A percentile compares a stretch with the other conserved stretches of the same genome.
phyloP scores from a whole-genome alignment of 306 rosid species.

The Acacia crassicarpa region DNA sequence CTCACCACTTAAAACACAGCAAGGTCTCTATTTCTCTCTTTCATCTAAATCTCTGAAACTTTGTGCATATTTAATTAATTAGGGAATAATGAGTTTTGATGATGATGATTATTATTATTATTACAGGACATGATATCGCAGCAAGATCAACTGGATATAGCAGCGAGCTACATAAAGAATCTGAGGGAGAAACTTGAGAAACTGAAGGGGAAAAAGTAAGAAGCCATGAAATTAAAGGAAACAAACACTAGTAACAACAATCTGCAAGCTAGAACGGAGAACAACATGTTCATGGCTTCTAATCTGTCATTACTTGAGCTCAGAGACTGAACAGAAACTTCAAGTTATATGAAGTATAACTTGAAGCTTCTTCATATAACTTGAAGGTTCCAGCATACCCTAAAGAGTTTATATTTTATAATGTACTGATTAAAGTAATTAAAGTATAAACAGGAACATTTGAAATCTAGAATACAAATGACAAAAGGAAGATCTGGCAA shows the following conservation, averaged over 20 bases:
- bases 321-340: no score
- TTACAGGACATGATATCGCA: constrained; percentile 48
- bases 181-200: constrained; percentile 53
- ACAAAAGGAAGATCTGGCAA: not conserved
- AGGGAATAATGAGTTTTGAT: no score
- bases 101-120: not conserved
- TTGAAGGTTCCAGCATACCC: no score
- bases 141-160: constrained; percentile 57
- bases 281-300: not conserved
- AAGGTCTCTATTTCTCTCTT: constrained; percentile 36
- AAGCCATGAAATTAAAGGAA: constrained; percentile 26
- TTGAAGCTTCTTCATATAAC: no score
- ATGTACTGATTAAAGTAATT: not conserved
- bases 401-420: not conserved
- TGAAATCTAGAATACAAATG: not conserved
- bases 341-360: no score
- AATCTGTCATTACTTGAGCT: constrained; percentile 51
- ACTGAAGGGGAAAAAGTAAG: constrained; percentile 49
- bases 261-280: not conserved
- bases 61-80: not conserved
- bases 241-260: not conserved
- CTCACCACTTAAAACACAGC: constrained; percentile 37
- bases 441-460: not conserved
- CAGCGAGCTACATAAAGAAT: constrained; percentile 49
- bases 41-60: not conserved